Evolutionary conservation across 495 filamentous ascomycete species (phyloP), one percentile per base, ranked within the genome.

Genomic region (Aeminium ludgeri): DNA sequence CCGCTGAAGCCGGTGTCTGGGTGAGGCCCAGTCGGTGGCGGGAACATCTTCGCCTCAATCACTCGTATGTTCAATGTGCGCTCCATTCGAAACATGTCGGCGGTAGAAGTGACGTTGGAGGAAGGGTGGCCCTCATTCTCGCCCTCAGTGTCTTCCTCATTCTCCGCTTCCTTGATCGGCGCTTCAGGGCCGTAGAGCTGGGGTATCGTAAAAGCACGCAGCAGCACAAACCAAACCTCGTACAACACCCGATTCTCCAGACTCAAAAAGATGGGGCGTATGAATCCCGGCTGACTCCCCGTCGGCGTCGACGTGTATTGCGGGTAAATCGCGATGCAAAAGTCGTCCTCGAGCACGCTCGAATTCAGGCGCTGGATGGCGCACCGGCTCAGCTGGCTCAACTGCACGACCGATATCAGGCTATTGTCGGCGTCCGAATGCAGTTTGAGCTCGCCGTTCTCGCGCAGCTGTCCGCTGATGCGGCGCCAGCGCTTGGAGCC

Each of bases 191-290:
- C 80, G 50, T 93, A 96, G 23, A 99, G 66, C 54, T 96, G 87
- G 7, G 91, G 91, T 36, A 91, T 81, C 1, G 89, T 82, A 53
- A 95, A 96, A 0, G 89, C 86, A 44, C 86, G 73, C 19, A 99
- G 55, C 19, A 99, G 67, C 6, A 93, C 89, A 55, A 93, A 86
- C 91, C 89, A 96, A 10, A 93, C 91, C 53, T 99, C 89, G 54
- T 89, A 93, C 6, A 89, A 63, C 1, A 93, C 78, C 15, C 91
- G 70, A 15, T 74, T 85, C 48, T 96, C 91, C 12, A 96, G 59
- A 12, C 80, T 75, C 19, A 99, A 70, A 59, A 94, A 96, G 4
- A 86, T 70, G 12, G 82, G 81, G 16, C 75, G 67, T 40, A 78
- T 65, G 30, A 82, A 67, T 20, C 72, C 74, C 27, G 82, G 57